These are phyloP conservation scores for Wickerhamiella allomyrinae DNA, from an alignment of 805 yeast species.

Conservation along the genomic window DNA sequence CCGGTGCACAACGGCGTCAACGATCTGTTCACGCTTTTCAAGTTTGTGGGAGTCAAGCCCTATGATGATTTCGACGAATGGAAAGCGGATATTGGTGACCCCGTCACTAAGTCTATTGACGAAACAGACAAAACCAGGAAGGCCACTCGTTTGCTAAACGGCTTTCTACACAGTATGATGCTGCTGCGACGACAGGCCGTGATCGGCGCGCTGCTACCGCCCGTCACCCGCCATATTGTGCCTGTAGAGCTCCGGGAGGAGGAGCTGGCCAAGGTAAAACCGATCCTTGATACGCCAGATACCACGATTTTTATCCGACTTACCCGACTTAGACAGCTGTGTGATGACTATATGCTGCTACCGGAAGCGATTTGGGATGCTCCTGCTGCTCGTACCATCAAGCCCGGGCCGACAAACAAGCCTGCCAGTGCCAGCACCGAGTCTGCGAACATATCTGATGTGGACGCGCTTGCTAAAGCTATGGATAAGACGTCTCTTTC, in stretches of 20 bases:
- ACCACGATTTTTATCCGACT: slow-evolving; percentile 1
- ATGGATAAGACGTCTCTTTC: slow-evolving; percentile 14
- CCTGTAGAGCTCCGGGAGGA: slow-evolving; percentile 3
- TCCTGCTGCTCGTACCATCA: neutral
- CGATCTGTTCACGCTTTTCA: slow-evolving; percentile 38
- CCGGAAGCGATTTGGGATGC: slow-evolving; percentile 1
- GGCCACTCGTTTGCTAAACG: slow-evolving; percentile 19
- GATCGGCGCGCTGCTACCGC: slow-evolving; percentile 17
- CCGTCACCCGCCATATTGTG: slow-evolving; percentile 2
- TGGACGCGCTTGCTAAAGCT: slow-evolving; percentile 21
- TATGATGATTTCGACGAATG: slow-evolving; percentile 16
- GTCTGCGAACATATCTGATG: too few relatives aligned
- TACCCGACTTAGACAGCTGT: slow-evolving; percentile 13
- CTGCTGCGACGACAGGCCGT: slow-evolving; percentile 33
- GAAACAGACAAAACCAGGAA: neutral
- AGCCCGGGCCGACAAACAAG: too few relatives aligned
- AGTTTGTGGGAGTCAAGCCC: slow-evolving; percentile 26
- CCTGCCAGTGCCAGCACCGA: too few relatives aligned
- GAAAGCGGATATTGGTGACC: slow-evolving; percentile 19
- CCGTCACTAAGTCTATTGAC: slow-evolving; percentile 13
- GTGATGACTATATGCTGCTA: slow-evolving; percentile 8
- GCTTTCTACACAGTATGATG: slow-evolving; percentile 26
- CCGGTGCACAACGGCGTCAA: slow-evolving; percentile 45
- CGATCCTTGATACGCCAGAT: neutral
- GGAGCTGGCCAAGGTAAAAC: neutral